Base-by-base conservation (phyloP, 768 basidiomycete species). In the Termitomyces sp. region DNA sequence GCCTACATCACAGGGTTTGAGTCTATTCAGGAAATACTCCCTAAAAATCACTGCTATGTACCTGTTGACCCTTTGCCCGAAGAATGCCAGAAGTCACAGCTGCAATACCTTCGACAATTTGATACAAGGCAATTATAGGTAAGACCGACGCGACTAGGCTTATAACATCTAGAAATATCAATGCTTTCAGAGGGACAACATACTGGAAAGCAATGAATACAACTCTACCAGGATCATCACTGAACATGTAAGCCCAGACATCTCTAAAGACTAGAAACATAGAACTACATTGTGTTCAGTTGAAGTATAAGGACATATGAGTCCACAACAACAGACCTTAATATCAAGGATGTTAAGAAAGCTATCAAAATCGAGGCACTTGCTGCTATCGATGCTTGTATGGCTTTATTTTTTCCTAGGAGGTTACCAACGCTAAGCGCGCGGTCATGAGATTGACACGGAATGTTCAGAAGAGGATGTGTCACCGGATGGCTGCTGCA, bases 31-130 rank as follows among this genome's bases (percentile, higher is more conserved):
- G 17, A 9, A 23, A 23, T 35, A 19, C 15, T 31, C 10, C 3
- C 38, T 50, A 10, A 40, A 37, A 42, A 28, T 52, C 19, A 45
- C 40, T 17, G 19, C 30, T 40, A 15, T 66, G 14, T 54, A 76
- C 85, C 70, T 89, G 89, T 67, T 85, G 87, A n/a, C 94, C 94
- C 35, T 82, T 75, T 0, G 93, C 88, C 40, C 95, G 80, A 53
- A 98, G 76, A 57, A 97, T 82, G 4, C 92, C 94, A 5, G 77
- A 80, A 0, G 83, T 78, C 8, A 94, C 80, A 0, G 80, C 84
- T 3, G 78, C 67, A 15, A 83, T 74, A 1, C 86, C 91, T 63
- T 98, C 96, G 53, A 93, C 86, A 4, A 95, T 81, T 70, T 96
- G 89, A 77, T 85, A 89, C 19, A 89, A 71, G 7, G 86, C 82